Conservation (phyloP, 768 basidiomycete species). For the Symmetrospora coprosmae region DNA sequence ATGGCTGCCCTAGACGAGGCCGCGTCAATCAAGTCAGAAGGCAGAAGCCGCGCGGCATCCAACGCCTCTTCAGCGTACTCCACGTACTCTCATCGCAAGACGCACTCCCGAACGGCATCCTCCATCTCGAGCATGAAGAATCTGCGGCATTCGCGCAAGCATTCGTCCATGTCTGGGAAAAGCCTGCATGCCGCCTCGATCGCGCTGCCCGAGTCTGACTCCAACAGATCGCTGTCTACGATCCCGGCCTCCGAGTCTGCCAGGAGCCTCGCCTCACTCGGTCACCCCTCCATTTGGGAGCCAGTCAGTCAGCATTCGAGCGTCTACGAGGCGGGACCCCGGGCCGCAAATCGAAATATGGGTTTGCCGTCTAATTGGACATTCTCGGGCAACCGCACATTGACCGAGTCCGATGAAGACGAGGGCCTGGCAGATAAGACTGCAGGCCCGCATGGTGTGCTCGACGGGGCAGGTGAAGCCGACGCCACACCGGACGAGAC, state of each 20-base stretch:
- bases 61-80: background rate
- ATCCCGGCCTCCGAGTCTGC: background rate
- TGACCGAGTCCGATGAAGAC: too few species aligned
- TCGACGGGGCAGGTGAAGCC: background rate
- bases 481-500: background rate
- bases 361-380: too few species aligned
- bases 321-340: background rate
- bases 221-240: background rate
- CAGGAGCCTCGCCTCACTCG: background rate
- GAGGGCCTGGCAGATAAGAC: too few species aligned
- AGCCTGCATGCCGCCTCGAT: background rate
- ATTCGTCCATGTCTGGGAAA: background rate
- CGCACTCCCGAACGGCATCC: background rate
- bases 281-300: background rate
- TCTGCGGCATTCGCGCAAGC: background rate
- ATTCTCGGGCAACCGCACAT: too few species aligned
- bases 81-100: background rate
- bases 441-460: too few species aligned
- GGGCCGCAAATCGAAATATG: background rate
- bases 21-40: too few species aligned
- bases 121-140: background rate
- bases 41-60: background rate
- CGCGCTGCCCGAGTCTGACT: conserved; percentile 1
- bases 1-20: too few species aligned
- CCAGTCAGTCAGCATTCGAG: background rate